Evolutionary conservation across 345 rosid species (phyloP), one percentile per base, ranked within the genome.

Genomic region (Eucalyptus pauciflora): DNA sequence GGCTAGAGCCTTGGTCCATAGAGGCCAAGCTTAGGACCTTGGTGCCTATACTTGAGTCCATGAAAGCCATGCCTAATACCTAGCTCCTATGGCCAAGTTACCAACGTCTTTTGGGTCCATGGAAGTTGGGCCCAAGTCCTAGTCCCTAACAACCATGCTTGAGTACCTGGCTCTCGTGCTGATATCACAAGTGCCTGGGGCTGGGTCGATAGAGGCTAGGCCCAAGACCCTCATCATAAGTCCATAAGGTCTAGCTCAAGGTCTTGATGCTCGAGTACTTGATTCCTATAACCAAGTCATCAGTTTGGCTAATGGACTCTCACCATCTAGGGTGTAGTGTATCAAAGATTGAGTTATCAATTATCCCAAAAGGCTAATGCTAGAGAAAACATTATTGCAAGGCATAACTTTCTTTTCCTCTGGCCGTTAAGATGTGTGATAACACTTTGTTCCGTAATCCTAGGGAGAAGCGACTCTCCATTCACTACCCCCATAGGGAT

Each of bases 91-190:
- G 20, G 41, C 4, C 5, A n/a, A n/a, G 0, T n/a, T 1, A n/a
- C 1, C 0, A 3, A 64, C 0, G 8, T 41, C 18, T n/a, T n/a
- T n/a, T n/a, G 20, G 20, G 76, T n/a, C 18, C 41, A 14, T 15
- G 5, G 76, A 64, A 37, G 37, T n/a, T 0, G 9, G 1, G 76
- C 76, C 37, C 2, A 4, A 64, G 41, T n/a, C 41, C 18, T 3
- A n/a, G 20, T 64, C 20, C 14, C 10, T 64, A 7, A 64, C 76
- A n/a, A 64, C 37, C 10, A 64, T 14, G 76, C 76, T n/a, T n/a
- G 16, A n/a, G 37, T 64, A 14, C 76, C 0, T 0, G 2, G 2
- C 20, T 64, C 41, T 64, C 1, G 3, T 8, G 20, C 1, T n/a
- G 3, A 14, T n/a, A n/a, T n/a, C 41, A 64, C 1, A 6, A 3